These are phyloP conservation scores for Cladophialophora immunda DNA, from an alignment of 2,329 filamentous ascomycete species.

Conservation along the genomic window DNA sequence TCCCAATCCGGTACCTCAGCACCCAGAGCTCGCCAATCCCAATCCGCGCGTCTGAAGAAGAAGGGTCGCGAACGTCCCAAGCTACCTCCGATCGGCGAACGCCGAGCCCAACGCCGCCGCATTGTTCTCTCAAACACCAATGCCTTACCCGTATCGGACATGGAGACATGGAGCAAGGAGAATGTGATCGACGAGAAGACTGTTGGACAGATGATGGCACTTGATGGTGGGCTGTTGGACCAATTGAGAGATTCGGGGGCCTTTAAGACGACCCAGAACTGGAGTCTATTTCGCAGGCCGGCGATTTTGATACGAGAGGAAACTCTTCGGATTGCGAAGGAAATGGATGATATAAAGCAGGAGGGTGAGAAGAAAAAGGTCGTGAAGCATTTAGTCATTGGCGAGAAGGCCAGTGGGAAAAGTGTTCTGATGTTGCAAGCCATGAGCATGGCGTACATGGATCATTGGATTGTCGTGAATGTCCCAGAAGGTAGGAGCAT, in stretches of 20 bases:
- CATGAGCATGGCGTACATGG: constrained; percentile 80
- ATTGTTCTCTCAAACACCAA: constrained; percentile 95
- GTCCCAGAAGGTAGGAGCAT: constrained; percentile 81
- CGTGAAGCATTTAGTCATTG: constrained; percentile 72
- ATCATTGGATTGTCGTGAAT: constrained; percentile 87
- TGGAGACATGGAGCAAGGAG: constrained; percentile 67
- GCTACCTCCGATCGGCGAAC: constrained; percentile 77
- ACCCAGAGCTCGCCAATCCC: constrained; percentile 38
- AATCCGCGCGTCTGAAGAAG: constrained; percentile 57
- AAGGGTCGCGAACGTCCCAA: constrained; percentile 55
- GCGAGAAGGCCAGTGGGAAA: constrained; percentile 81
- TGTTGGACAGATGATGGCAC: constrained; percentile 69
- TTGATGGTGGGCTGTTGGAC: constrained; percentile 77
- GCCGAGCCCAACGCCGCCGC: constrained; percentile 85
- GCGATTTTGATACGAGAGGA: constrained; percentile 80
- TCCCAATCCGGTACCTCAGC: background rate
- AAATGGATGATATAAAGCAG: constrained; percentile 65
- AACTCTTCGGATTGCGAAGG: constrained; percentile 74
- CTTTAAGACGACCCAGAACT: constrained; percentile 90
- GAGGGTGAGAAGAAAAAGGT: constrained; percentile 47
- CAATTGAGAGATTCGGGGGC: constrained; percentile 83
- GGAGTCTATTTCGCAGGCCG: constrained; percentile 84
- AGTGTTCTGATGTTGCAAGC: constrained; percentile 85
- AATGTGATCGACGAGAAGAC: constrained; percentile 64
- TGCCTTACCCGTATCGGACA: constrained; percentile 77